A percentile compares a stretch with the other conserved stretches of the same genome.
These are phyloP conservation scores for Hondaea fermentalgiana DNA, from an alignment of 108 stramenopile species.

Conservation along the genomic window DNA sequence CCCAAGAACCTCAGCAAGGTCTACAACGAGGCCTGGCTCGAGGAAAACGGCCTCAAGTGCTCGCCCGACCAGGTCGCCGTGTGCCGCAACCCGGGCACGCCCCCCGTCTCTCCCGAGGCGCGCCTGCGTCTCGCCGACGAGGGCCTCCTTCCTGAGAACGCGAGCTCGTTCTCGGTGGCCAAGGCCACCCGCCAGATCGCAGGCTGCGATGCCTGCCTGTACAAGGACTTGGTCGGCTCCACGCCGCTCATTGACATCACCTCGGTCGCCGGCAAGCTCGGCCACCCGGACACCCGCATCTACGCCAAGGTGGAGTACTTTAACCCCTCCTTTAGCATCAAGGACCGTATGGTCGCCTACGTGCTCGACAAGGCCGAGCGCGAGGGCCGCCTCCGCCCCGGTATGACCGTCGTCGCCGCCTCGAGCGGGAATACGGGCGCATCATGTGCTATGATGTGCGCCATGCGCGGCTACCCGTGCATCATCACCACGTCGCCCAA, in stretches of 20 bases:
- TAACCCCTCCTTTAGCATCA: conserved; percentile 73
- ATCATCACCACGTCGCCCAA: conserved; percentile 46
- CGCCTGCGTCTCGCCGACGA: background rate
- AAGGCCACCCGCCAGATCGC: background rate
- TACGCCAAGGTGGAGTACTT: conserved; percentile 56
- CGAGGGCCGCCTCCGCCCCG: conserved; percentile 64
- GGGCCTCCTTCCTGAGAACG: background rate
- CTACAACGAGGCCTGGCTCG: conserved; percentile 21
- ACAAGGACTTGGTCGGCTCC: conserved; percentile 24
- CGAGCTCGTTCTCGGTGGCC: background rate
- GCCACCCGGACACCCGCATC: conserved; percentile 6
- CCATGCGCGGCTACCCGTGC: conserved; percentile 64
- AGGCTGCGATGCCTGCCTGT: background rate
- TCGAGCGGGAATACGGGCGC: conserved; percentile 92
- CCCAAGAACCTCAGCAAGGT: conserved; percentile 23
- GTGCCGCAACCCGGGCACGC: background rate
- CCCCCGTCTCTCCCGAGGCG: background rate
- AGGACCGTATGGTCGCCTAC: conserved; percentile 71
- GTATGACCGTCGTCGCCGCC: conserved; percentile 82
- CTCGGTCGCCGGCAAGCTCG: background rate
- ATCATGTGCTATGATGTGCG: conserved; percentile 58
- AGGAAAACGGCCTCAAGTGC: background rate
- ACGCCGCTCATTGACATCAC: conserved; percentile 20
- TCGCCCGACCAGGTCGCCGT: background rate
- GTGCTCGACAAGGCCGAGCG: conserved; percentile 75